phyloP scores from a whole-genome alignment of 106 monocot species.

The Dendrobium nobile region DNA sequence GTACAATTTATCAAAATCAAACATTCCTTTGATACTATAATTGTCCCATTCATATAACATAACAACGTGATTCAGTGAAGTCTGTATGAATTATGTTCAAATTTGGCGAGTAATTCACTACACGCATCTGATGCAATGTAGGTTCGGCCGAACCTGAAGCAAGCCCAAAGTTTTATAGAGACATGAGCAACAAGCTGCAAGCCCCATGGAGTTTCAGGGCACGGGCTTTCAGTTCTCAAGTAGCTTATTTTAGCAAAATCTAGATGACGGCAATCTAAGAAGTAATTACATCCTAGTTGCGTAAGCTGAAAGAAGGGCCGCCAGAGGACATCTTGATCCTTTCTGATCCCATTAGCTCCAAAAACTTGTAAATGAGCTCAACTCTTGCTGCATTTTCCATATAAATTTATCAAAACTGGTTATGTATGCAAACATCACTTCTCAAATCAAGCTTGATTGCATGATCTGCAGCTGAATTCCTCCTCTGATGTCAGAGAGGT shows the following conservation, averaged over 20 bases:
- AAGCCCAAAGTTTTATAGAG: constrained; percentile 46
- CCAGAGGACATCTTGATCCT: constrained; percentile 61
- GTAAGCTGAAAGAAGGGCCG: constrained; percentile 53
- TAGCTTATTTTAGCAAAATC: constrained; percentile 34
- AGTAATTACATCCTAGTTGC: constrained; percentile 25
- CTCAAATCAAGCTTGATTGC: constrained; percentile 34
- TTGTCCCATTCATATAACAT: constrained; percentile 70
- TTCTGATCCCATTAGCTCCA: constrained; percentile 31
- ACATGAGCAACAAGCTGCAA: constrained; percentile 41
- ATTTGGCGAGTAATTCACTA: constrained; percentile 24
- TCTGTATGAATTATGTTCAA: constrained; percentile 35
- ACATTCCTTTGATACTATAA: constrained; percentile 37
- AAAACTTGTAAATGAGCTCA: constrained; percentile 25
- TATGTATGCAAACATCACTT: constrained; percentile 47
- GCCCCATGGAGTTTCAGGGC: constrained; percentile 53
- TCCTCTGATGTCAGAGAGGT: constrained; percentile 16
- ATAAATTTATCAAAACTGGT: constrained; percentile 71
- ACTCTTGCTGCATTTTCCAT: constrained; percentile 61
- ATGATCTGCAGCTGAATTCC: constrained; percentile 64
- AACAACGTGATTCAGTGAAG: constrained; percentile 60
- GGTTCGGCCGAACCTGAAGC: constrained; percentile 41
- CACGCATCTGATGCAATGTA: too few species aligned
- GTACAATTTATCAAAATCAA: constrained; percentile 43
- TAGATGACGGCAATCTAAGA: constrained; percentile 36
- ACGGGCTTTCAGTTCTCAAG: constrained; percentile 21